Percentiles rank a stretch among this genome's conserved stretches.
These are phyloP conservation scores for Pseudotsuga menziesii DNA, from an alignment of 75 land plant genomes.

Conservation along the genomic window DNA sequence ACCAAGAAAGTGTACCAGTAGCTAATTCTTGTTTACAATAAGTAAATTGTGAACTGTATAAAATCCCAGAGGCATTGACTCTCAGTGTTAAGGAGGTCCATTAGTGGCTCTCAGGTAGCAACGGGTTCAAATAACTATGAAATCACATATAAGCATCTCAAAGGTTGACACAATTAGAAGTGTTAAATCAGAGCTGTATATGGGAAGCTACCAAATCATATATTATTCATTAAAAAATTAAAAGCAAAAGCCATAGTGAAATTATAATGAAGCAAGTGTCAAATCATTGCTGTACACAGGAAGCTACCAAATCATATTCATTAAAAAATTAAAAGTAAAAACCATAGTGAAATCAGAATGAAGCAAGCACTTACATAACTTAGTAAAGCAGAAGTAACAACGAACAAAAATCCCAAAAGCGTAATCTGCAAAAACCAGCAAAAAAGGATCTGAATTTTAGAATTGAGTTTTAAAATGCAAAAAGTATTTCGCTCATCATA, in stretches of 20 bases:
- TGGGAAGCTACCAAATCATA: background rate
- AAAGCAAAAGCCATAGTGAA: background rate
- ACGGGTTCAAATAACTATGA: background rate
- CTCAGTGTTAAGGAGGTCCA: background rate
- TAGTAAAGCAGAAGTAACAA: conserved; percentile 33
- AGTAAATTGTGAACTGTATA: background rate
- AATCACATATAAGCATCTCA: background rate
- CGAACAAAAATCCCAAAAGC: conserved; percentile 32
- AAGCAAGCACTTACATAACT: conserved; percentile 42
- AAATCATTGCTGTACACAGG: background rate
- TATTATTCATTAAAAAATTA: background rate
- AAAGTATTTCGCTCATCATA: background rate
- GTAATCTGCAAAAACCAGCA: conserved; percentile 30
- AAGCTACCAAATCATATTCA: background rate
- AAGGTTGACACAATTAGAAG: background rate
- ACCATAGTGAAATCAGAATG: background rate
- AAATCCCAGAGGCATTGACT: background rate
- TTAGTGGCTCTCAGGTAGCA: background rate
- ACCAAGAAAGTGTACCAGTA: background rate
- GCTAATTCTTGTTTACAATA: background rate
- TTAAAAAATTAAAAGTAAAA: background rate
- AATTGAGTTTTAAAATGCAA: background rate
- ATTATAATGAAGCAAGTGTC: background rate
- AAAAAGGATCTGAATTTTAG: background rate
- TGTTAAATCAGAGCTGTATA: background rate